These are phyloP conservation scores for Crithidia mellificae DNA, from an alignment of 208 protist species.

Conservation along the genomic window DNA sequence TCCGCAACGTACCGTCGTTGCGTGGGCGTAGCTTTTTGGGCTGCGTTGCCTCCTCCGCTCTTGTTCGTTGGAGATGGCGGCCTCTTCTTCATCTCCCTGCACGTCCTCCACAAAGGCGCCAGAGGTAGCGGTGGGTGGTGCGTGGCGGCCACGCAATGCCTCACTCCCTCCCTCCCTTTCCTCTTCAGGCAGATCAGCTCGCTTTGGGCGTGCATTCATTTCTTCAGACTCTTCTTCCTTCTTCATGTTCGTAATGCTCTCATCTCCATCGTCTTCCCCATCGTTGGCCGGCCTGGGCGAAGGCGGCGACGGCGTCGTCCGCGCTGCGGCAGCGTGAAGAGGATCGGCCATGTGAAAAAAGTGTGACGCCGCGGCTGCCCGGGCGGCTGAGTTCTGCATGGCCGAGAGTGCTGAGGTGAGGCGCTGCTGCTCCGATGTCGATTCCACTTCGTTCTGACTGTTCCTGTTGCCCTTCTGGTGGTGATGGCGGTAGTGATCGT, in stretches of 20 bases:
- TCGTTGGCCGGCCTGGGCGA: too few species aligned
- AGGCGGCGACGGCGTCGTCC: too few species aligned
- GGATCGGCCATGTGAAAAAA: neutral
- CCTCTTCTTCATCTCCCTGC: neutral
- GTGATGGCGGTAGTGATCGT: too few species aligned
- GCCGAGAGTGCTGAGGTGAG: neutral
- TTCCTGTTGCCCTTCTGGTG: neutral
- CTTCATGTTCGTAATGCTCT: too few species aligned
- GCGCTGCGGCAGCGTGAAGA: neutral
- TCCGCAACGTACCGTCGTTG: too few species aligned
- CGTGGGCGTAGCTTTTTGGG: too few species aligned
- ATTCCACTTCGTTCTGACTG: neutral
- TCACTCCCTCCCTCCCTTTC: too few species aligned
- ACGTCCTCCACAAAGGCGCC: neutral
- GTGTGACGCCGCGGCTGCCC: conserved; percentile 1
- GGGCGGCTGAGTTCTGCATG: neutral
- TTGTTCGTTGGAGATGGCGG: too few species aligned
- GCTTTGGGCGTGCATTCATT: neutral
- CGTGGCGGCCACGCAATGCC: too few species aligned
- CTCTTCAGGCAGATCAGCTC: neutral
- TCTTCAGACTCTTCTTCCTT: too few species aligned
- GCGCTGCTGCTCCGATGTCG: neutral
- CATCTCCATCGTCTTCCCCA: too few species aligned
- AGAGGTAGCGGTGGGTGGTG: neutral
- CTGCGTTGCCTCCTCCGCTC: too few species aligned